A percentile compares a stretch with the other conserved stretches of the same genome.
Conservation (phyloP, 371 early-diverging fungal species). For the Mucor piriformis region DNA sequence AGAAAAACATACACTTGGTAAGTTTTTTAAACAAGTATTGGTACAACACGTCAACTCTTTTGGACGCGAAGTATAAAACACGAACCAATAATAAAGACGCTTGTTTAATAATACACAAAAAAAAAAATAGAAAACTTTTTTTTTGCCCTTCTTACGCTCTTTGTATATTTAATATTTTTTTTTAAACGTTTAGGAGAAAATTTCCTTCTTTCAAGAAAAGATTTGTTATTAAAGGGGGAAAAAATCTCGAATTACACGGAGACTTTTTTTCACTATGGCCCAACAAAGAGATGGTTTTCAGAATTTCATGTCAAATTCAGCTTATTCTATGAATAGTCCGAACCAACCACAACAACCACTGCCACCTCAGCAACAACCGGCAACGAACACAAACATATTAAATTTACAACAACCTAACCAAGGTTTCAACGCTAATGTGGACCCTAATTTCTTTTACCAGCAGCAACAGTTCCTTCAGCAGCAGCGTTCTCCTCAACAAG, state of each 20-base stretch:
- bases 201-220: conserved; percentile 5
- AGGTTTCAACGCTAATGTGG: neutral
- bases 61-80: conserved; percentile 18
- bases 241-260: conserved; percentile 13
- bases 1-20: neutral
- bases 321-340: conserved; percentile 19
- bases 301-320: conserved; percentile 20
- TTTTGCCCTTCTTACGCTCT: conserved; percentile 2
- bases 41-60: conserved; percentile 20
- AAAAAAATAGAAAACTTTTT: conserved; percentile 11
- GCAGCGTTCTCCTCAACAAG: conserved; percentile 14
- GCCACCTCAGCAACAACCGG: conserved; percentile 10
- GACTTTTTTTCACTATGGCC: conserved; percentile 22
- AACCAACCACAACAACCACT: conserved; percentile 21
- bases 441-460: conserved; percentile 21
- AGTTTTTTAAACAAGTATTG: neutral
- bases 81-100: conserved; percentile 20
- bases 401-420: conserved; percentile 8
- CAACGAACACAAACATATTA: conserved; percentile 4
- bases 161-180: neutral
- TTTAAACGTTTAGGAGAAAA: conserved; percentile 7
- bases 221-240: conserved; percentile 6
- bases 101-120: neutral
- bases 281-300: conserved; percentile 32
- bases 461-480: conserved; percentile 15